Evolutionary conservation across 2,329 filamentous ascomycete species (phyloP), one percentile per base, ranked within the genome.

Genomic region (Diplodia scrobiculata): DNA sequence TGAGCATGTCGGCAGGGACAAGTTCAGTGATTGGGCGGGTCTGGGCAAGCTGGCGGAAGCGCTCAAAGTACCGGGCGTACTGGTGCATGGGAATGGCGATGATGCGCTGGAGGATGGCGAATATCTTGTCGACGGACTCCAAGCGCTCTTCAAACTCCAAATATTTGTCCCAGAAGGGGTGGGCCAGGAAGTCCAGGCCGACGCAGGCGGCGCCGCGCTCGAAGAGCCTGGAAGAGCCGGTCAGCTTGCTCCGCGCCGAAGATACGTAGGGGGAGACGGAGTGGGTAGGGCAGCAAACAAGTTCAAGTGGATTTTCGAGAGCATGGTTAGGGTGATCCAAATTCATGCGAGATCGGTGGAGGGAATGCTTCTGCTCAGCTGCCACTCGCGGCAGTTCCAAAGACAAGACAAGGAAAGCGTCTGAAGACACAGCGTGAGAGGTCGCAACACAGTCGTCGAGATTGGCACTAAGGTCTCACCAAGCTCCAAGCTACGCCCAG

Each of bases 101-200:
- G 66, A 97, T 85, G 64, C 93, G 91, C 68, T 85, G 84, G 63
- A 97, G 84, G 66, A 99, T 91, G 48, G 86, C 87, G 72, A 96
- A 96, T 65, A 97, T 91, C 73, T 88, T 91, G 36, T 96, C 91
- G 14, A 89, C 86, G 0, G 90, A 87, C 73, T 97, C 92, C 68
- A 94, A 84, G 1, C 93, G 90, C 76, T 97, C 93, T 76, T 98
- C 95, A 73, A 96, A 98, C 76, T 98, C 95, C 69, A 99, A 87
- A 74, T 97, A 99, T 79, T 97, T 98, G 78, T 99, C 95, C 95
- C 95, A 99, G 80, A 99, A 97, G 0, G 92, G 92, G 75, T 97
- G 92, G 1, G 93, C 90, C 34, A 97, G 84, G 75, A 97, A 99
- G 79, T 99, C 95, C 19, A 98, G 84, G 17, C 95, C 95, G 48